These are phyloP conservation scores for Russula compacta DNA, from an alignment of 768 basidiomycete species.

Conservation along the genomic window DNA sequence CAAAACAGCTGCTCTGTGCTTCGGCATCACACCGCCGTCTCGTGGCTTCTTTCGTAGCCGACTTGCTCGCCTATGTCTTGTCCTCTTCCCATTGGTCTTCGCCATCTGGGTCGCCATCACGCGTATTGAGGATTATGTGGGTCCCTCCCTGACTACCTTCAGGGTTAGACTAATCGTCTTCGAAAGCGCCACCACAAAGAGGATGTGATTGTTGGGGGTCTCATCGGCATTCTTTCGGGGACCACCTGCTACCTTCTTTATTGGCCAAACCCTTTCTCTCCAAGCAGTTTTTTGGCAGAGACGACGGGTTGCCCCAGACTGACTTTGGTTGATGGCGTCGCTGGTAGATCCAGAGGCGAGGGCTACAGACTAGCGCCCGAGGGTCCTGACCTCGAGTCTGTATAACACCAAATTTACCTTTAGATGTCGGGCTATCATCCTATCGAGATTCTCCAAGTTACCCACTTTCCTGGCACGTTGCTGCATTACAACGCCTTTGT, in stretches of 20 bases:
- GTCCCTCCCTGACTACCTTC: constrained; percentile 23
- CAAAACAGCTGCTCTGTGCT: constrained; percentile 54
- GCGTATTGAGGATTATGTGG: constrained; percentile 56
- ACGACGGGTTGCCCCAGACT: constrained; percentile 33
- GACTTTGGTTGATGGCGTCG: constrained; percentile 30
- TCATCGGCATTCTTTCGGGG: constrained; percentile 46
- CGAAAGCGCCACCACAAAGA: constrained; percentile 57
- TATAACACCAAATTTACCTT: neutral
- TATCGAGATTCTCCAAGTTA: neutral
- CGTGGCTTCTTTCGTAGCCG: constrained; percentile 37
- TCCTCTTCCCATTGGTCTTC: constrained; percentile 45
- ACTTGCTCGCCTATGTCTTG: constrained; percentile 38
- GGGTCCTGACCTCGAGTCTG: neutral
- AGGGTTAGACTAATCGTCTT: constrained; percentile 3
- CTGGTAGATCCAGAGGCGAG: constrained; percentile 22
- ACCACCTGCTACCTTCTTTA: constrained; percentile 47
- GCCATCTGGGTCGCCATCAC: constrained; percentile 54
- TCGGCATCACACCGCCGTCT: constrained; percentile 31
- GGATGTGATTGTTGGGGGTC: constrained; percentile 55
- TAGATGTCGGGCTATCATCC: neutral
- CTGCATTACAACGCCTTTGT: too few relatives aligned
- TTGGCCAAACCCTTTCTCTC: constrained; percentile 55
- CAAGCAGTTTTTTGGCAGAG: constrained; percentile 28
- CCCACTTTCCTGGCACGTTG: neutral
- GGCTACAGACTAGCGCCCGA: constrained; percentile 37